Base-by-base conservation (phyloP, 768 basidiomycete genomes). In the Lactarius akahatsu region DNA sequence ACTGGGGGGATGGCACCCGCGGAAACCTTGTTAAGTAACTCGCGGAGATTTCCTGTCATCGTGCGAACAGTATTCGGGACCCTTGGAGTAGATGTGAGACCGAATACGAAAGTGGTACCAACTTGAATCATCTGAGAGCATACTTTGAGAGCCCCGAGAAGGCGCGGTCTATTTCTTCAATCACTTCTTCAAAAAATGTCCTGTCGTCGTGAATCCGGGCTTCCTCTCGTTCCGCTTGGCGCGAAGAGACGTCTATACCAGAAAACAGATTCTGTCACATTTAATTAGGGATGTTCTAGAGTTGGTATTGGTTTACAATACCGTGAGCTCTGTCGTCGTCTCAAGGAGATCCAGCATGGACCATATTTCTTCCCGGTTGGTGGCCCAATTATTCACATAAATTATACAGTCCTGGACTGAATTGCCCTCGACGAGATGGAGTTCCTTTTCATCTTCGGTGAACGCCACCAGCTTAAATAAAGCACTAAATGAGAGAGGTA, bases 341-440 rank as follows among this genome's bases (percentile, higher is more conserved):
- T 66, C 65, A 18, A 69, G 61, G 38, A 6, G 26, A 43, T 54
- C 43, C 26, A 69, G 45, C 13, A 57, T 38, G 3, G 5, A 3
- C 59, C 65, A 66, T 13, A 69, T 34, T 23, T 62, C 28, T 26
- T 67, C 57, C 11, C 68, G 65, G 41, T 69, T 69, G 7, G 57
- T 28, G 9, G 56, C 65, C 68, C 68, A 69, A 43, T 10, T 47
- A 23, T 67, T 61, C 2, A 61, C n/a, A 38, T 57, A 61, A 20
- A 20, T 15, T 11, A 69, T 55, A 10, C 65, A 62, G 20, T 67
- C 61, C 6, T 67, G 65, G 5, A 69, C 47, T 18, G 65, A 41
- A 28, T 9, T 47, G 23, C 26, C 65, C 23, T 15, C 40, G 1
- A 34, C 45, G 32, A 69, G 65, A 26, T 69, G 43, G 43, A 23